Percentiles rank a stretch among this genome's conserved stretches.
Evolutionary conservation across 805 yeast species (phyloP).

Genomic region (Metschnikowia vanudenii): DNA sequence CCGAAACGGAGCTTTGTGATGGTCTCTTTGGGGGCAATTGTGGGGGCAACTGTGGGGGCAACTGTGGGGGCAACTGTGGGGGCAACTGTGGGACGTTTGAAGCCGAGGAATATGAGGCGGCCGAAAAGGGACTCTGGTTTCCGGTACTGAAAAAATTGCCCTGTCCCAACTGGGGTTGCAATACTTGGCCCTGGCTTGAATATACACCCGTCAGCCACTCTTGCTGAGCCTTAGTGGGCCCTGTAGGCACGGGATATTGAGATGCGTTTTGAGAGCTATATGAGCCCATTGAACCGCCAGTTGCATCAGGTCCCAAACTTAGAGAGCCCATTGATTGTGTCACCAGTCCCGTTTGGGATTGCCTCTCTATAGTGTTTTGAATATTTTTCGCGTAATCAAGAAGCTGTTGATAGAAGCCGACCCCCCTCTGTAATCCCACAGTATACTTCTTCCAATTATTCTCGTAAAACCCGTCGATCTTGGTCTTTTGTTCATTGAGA

Average conservation of each 20-base stretch:
- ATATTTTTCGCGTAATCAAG: slow-evolving; percentile 32
- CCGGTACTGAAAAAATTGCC: not conserved
- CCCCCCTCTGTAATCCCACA: slow-evolving; percentile 61
- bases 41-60: too few species aligned
- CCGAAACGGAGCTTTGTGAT: slow-evolving; percentile 12
- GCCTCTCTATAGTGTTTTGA: slow-evolving; percentile 22
- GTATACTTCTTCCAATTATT: slow-evolving; percentile 55
- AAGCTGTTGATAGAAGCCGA: slow-evolving; percentile 58
- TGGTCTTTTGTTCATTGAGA: slow-evolving; percentile 30
- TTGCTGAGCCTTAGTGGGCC: not conserved
- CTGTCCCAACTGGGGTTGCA: not conserved
- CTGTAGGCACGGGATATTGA: not conserved
- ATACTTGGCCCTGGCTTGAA: not conserved
- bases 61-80: slow-evolving; percentile 25
- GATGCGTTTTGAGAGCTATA: slow-evolving; percentile 3
- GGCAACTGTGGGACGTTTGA: slow-evolving; percentile 18
- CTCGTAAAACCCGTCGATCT: slow-evolving; percentile 49
- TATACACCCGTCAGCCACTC: not conserved
- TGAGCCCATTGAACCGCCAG: slow-evolving; percentile 7
- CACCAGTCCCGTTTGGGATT: slow-evolving; percentile 15
- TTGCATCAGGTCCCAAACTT: slow-evolving; percentile 3
- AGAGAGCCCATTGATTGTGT: slow-evolving; percentile 13
- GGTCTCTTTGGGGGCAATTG: slow-evolving; percentile 25
- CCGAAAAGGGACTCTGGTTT: not conserved
- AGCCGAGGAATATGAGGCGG: not conserved